Conservation (phyloP, 2,329 filamentous ascomycete species). For the Leptographium radiaticola region DNA sequence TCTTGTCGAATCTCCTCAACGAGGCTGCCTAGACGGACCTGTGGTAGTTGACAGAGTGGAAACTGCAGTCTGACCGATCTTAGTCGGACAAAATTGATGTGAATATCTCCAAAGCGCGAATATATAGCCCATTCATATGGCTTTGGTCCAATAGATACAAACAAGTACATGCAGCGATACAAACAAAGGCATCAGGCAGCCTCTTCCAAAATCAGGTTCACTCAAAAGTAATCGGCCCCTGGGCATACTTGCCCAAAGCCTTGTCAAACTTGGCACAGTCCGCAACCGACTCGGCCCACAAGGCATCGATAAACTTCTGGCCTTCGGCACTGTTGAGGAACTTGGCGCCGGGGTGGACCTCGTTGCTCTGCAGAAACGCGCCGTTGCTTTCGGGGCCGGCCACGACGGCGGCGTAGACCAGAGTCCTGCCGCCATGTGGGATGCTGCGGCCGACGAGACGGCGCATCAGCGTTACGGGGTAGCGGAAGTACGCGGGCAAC, state of each 20-base stretch:
- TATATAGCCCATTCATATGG: too few relatives aligned
- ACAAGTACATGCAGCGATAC: too few relatives aligned
- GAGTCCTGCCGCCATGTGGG: neutral
- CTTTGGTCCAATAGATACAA: too few relatives aligned
- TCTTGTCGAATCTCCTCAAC: too few relatives aligned
- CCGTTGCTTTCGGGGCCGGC: neutral
- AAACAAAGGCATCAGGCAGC: too few relatives aligned
- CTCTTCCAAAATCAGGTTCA: too few relatives aligned
- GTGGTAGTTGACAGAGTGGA: too few relatives aligned
- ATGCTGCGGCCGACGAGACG: neutral
- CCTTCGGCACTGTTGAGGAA: neutral
- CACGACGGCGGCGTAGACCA: neutral
- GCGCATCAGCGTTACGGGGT: neutral
- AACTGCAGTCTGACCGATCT: too few relatives aligned
- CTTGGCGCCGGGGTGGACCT: neutral
- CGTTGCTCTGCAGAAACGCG: neutral
- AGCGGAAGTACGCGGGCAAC: neutral
- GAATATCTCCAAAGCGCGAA: too few relatives aligned
- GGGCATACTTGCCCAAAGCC: neutral
- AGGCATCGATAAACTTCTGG: neutral
- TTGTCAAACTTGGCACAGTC: neutral
- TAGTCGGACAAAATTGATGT: too few relatives aligned
- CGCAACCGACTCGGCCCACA: neutral
- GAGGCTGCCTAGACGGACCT: too few relatives aligned
- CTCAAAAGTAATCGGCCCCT: neutral